Evolutionary conservation across 2,329 filamentous ascomycete genomes (phyloP), one percentile per base, ranked within the genome.

Genomic region (Neofusicoccum cordaticola): DNA sequence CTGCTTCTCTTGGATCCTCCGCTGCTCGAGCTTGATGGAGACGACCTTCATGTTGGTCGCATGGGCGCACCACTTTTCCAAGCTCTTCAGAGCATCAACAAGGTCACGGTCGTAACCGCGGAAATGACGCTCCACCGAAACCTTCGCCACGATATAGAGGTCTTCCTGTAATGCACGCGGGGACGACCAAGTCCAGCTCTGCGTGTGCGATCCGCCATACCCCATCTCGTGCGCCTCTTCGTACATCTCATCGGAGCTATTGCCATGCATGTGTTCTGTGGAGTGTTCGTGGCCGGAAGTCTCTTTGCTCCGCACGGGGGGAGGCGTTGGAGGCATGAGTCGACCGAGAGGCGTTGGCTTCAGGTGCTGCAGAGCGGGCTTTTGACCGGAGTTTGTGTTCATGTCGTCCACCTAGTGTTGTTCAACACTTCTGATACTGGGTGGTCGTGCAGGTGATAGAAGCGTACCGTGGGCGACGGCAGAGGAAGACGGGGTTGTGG

Each of bases 151-250:
- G 2, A 17, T 19, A 51, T 58, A 64, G 15, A 48, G 34, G 42
- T 66, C 61, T 45, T 48, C 41, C 45, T 63, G 57, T 7, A 52
- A 34, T 4, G 41, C 41, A 15, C 44, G 42, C 15, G 45, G 42
- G n/a, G 65, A 64, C 4, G 53, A 53, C 65, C 65, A 66, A 15
- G 44, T 58, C 45, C 37, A 53, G 61, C 50, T 63, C 39, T 52
- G 51, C 13, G 61, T 63, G 17, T 56, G 61, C 5, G 48, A 52
- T 13, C 50, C 61, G 11, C 50, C 31, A 42, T 63, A 56, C 12
- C 41, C 56, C 31, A 60, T 35, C 15, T 60, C 56, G 9, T 11
- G 9, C 13, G 12, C 15, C 2, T 60, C 56, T 15, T 47, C 41
- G n/a, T 44, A 19, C 4, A 22, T 2, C 4, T 37, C 42, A 27